These are phyloP conservation scores for Paracoccidioides lutzii DNA, from an alignment of 2,329 filamentous ascomycete genomes.

Conservation along the genomic window DNA sequence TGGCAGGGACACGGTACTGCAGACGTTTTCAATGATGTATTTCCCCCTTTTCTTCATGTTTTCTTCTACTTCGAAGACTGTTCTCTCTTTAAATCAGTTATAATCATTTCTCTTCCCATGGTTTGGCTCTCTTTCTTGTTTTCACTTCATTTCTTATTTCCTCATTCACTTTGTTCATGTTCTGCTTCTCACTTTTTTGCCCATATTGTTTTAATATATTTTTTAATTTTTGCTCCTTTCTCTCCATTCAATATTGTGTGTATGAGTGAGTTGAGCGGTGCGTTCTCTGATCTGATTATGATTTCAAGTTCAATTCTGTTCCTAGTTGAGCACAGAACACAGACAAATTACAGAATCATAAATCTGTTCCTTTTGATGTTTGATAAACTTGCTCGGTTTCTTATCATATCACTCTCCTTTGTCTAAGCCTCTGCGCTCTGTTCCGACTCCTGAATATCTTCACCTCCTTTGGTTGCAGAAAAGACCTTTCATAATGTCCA, in stretches of 20 bases:
- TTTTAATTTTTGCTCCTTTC: not conserved
- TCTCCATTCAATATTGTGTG: not conserved
- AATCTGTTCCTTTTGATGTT: too few species aligned
- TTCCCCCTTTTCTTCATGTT: not conserved
- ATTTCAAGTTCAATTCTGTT: not conserved
- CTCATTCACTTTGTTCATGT: conserved; percentile 1
- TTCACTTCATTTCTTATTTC: conserved; percentile 1
- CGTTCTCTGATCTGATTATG: not conserved
- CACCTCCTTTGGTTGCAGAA: too few species aligned
- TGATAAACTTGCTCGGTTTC: too few species aligned
- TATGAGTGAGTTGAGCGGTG: not conserved
- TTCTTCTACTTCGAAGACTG: not conserved
- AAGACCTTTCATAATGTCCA: too few species aligned
- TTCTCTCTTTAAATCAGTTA: not conserved
- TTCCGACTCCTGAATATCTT: too few species aligned
- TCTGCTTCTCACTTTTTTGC: not conserved
- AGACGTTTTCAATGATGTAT: conserved; percentile 12
- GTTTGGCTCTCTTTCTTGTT: conserved; percentile 1
- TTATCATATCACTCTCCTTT: too few species aligned
- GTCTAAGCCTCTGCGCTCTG: too few species aligned
- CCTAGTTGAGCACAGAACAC: not conserved
- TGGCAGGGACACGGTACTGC: conserved; percentile 1
- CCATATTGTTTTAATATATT: too few species aligned
- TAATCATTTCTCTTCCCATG: conserved; percentile 2
- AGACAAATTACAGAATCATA: too few species aligned